Conservation (phyloP, 2,329 filamentous ascomycete species). For the Fusarium sterilihyphosum region DNA sequence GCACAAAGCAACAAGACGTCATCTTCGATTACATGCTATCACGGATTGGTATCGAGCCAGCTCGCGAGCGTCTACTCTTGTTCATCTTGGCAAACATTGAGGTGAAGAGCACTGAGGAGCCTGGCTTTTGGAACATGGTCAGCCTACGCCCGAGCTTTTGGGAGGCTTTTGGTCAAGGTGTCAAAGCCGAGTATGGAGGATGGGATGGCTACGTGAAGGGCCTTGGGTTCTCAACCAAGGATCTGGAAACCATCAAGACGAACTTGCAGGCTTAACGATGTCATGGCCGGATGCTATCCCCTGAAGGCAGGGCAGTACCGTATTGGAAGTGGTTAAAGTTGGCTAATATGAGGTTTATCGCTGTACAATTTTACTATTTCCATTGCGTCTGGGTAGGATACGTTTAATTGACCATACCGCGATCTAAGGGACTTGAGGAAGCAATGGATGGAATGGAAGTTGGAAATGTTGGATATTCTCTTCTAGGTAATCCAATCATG, state of each 20-base stretch:
- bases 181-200: constrained; percentile 57
- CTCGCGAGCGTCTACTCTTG: constrained; percentile 57
- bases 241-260: constrained; percentile 58
- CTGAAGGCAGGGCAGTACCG: not conserved
- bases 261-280: constrained; percentile 50
- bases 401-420: not conserved
- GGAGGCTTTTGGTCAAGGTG: constrained; percentile 55
- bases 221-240: constrained; percentile 58
- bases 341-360: not conserved
- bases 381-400: not conserved
- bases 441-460: not conserved
- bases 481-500: not conserved
- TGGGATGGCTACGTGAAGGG: constrained; percentile 59
- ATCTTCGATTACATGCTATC: constrained; percentile 64
- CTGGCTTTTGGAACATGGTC: constrained; percentile 61
- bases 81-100: constrained; percentile 54
- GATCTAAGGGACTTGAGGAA: not conserved
- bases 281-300: not conserved
- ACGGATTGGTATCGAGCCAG: constrained; percentile 62
- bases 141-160: constrained; percentile 57
- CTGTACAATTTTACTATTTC: not conserved
- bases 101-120: constrained; percentile 50
- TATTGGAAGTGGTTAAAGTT: not conserved
- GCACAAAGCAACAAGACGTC: constrained; percentile 54
- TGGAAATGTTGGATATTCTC: not conserved